These are phyloP conservation scores for Cucurbita ficifolia DNA, from an alignment of 306 rosid genomes.

Conservation along the genomic window DNA sequence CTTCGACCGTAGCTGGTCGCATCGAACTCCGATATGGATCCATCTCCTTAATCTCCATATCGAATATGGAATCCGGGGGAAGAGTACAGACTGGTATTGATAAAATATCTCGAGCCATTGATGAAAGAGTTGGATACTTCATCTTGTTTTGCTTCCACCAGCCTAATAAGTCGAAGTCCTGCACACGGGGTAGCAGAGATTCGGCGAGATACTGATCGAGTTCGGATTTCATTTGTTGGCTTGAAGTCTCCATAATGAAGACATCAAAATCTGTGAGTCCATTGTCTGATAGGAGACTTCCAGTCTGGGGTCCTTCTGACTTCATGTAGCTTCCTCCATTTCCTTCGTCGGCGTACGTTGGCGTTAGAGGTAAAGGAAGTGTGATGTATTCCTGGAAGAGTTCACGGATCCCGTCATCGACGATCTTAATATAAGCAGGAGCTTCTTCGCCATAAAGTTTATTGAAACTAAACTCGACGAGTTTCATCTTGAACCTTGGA, in stretches of 20 bases:
- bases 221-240: slow-evolving; percentile 80
- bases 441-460: slow-evolving; percentile 63
- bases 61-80: slow-evolving; percentile 4
- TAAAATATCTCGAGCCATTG: slow-evolving; percentile 10
- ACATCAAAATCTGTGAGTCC: slow-evolving; percentile 83
- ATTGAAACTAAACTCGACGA: slow-evolving; percentile 80
- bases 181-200: slow-evolving; percentile 58
- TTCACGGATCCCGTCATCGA: slow-evolving; percentile 76
- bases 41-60: slow-evolving; percentile 4
- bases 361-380: slow-evolving; percentile 73
- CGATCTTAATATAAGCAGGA: slow-evolving; percentile 41
- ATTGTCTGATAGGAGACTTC: slow-evolving; percentile 39
- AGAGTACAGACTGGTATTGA: slow-evolving; percentile 9
- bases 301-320: slow-evolving; percentile 30
- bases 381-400: slow-evolving; percentile 63
- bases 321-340: slow-evolving; percentile 22
- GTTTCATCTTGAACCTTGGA: slow-evolving; percentile 94
- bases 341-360: slow-evolving; percentile 63
- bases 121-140: slow-evolving; percentile 7
- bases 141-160: slow-evolving; percentile 13
- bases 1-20: slow-evolving; percentile 1
- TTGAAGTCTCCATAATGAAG: slow-evolving; percentile 74
- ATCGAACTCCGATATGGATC: background rate
- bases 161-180: slow-evolving; percentile 13
- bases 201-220: slow-evolving; percentile 81